phyloP scores from a whole-genome alignment of 2,329 filamentous ascomycete genomes.

The Scytalidium sp. region DNA sequence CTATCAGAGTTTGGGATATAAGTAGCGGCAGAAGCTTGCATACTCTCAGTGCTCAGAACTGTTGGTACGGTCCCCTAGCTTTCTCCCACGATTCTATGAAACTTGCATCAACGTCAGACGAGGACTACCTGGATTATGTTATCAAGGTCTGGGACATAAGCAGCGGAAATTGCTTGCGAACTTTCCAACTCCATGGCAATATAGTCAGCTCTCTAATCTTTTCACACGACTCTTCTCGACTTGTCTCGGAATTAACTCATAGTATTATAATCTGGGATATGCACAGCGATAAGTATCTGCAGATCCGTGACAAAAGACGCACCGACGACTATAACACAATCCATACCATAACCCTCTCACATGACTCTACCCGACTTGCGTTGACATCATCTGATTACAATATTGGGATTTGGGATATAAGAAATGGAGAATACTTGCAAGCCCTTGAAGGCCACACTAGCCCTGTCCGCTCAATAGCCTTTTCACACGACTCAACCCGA shows the following conservation, averaged over 20 bases:
- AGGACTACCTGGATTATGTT: neutral
- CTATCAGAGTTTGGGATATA: conserved; percentile 1
- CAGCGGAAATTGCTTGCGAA: neutral
- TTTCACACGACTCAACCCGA: conserved; percentile 4
- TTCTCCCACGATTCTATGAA: neutral
- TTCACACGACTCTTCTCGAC: conserved; percentile 77
- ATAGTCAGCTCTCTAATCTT: conserved; percentile 73
- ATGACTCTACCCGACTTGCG: conserved; percentile 81
- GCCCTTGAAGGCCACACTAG: conserved; percentile 41
- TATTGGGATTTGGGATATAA: conserved; percentile 31
- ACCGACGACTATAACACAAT: conserved; percentile 88
- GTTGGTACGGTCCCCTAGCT: conserved; percentile 37
- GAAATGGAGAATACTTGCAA: conserved; percentile 4
- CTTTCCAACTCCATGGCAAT: neutral
- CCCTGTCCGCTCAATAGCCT: conserved; percentile 9
- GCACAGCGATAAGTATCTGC: conserved; percentile 76
- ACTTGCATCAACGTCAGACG: neutral
- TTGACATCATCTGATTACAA: conserved; percentile 52
- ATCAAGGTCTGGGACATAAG: neutral
- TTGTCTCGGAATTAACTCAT: conserved; percentile 91
- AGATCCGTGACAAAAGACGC: conserved; percentile 63
- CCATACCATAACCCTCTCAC: conserved; percentile 83
- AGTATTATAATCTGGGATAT: conserved; percentile 93
- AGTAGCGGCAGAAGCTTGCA: too few relatives aligned
- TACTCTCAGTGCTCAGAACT: too few relatives aligned